Evolutionary conservation across 2,329 filamentous ascomycete species (phyloP), one percentile per base, ranked within the genome.

Genomic region (Penicillium fuscoglaucum): DNA sequence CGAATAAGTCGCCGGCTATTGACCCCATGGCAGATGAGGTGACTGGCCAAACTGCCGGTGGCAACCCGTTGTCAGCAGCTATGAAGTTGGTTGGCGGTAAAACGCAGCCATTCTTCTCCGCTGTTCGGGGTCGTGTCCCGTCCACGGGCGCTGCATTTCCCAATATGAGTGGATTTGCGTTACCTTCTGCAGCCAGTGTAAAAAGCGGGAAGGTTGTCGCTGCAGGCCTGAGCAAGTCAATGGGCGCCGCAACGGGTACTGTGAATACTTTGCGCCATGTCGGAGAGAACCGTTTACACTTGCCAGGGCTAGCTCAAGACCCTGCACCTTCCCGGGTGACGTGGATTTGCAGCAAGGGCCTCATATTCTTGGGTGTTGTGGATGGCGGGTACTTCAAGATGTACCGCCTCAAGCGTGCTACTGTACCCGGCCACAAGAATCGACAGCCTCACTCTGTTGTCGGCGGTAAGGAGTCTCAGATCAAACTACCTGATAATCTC

Each of bases 1-100:
- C 70, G 10, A 70, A 70, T 21, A 71, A 74, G 45, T 64, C 74
- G 6, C 67, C 68, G 75, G 52, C 68, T 69, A 39, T 77, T 74
- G 59, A 78, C 55, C 80, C 84, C 39, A 74, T 75, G 19, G 74
- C 77, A 13, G 76, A 79, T 15, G 79, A 83, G 12, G 70, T 78
- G 7, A 72, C 83, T 3, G 83, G 87, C 46, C 66, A 68, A 52
- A 45, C 63, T 4, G 55, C 58, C 17, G 64, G 64, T 37, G 66
- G 66, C 10, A 74, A 72, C 49, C 85, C 87, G 4, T 84, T 90
- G 17, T 86, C 87, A 5, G 85, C 89, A 19, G 89, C 89, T 0
- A 88, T 89, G 37, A 90, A 84, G 60, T 84, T 89, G 7, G 79
- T 91, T 49, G 88, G 85, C 51, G 88, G 76, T 47, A 79, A 72